Conservation (phyloP, 768 basidiomycete genomes). For the Mycena pura region DNA sequence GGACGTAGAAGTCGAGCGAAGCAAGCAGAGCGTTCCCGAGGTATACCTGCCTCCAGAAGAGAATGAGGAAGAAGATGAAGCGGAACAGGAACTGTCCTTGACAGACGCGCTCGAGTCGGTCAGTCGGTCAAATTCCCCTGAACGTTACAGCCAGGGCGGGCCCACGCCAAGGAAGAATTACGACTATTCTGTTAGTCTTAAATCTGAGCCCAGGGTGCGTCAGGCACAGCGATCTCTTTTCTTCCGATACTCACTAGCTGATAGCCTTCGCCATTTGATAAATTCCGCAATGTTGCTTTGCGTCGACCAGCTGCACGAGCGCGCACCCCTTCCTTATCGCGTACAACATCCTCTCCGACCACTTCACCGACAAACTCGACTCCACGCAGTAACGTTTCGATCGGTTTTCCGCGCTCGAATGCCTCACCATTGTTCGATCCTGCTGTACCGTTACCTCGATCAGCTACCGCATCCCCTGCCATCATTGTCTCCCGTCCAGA, state of each 20-base stretch:
- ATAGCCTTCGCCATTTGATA: constrained; percentile 67
- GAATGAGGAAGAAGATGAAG: constrained; percentile 42
- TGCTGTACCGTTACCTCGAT: constrained; percentile 59
- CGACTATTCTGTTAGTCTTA: constrained; percentile 66
- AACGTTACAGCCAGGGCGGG: constrained; percentile 44
- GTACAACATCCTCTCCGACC: constrained; percentile 62
- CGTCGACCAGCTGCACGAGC: constrained; percentile 57
- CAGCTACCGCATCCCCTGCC: constrained; percentile 56
- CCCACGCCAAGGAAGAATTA: constrained; percentile 58
- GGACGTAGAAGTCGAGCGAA: constrained; percentile 46
- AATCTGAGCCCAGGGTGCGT: constrained; percentile 66
- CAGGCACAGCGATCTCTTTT: neutral
- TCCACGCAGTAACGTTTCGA: constrained; percentile 61
- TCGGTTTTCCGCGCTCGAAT: constrained; percentile 43
- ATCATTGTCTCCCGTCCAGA: constrained; percentile 34
- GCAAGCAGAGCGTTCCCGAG: constrained; percentile 60
- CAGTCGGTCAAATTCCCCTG: constrained; percentile 62
- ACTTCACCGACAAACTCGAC: constrained; percentile 72
- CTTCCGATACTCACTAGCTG: neutral
- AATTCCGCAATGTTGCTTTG: constrained; percentile 66
- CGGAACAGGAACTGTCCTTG: constrained; percentile 47
- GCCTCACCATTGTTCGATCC: constrained; percentile 56
- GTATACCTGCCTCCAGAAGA: constrained; percentile 58
- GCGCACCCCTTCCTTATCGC: constrained; percentile 73
- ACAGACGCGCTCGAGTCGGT: constrained; percentile 64